A percentile compares a stretch with the other conserved stretches of the same genome.
phyloP scores from a whole-genome alignment of 176 grass and related monocot genomes.

The Hyparrhenia diplandra region DNA sequence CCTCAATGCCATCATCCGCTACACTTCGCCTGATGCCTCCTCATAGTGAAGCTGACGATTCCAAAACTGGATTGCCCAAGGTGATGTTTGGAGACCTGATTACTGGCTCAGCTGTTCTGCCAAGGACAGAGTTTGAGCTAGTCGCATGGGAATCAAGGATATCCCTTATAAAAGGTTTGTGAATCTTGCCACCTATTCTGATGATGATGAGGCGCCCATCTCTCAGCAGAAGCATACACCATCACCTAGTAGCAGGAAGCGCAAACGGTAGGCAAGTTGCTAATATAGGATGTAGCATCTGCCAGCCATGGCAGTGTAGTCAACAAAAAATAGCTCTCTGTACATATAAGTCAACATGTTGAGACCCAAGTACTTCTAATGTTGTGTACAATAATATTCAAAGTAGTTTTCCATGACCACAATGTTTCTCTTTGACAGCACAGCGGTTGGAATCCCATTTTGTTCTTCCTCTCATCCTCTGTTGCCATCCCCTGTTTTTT shows the following conservation, averaged over 20 bases:
- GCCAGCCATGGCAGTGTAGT: neutral
- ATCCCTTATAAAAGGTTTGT: neutral
- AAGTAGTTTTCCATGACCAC: neutral
- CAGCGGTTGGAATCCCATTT: too few relatives aligned
- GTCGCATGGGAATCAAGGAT: slow-evolving; percentile 19
- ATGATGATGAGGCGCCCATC: neutral
- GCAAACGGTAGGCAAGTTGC: neutral
- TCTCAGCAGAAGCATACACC: neutral
- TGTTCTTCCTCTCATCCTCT: too few relatives aligned
- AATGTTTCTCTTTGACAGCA: neutral
- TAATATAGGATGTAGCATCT: neutral
- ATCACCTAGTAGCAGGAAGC: neutral
- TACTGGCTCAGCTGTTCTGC: neutral
- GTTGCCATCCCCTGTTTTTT: too few relatives aligned
- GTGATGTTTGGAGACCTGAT: slow-evolving; percentile 30
- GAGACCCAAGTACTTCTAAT: neutral
- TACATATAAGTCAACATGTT: neutral
- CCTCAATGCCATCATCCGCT: too few relatives aligned
- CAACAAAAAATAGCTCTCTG: neutral
- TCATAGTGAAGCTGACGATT: neutral
- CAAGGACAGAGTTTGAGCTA: slow-evolving; percentile 20
- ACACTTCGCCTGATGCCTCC: slow-evolving; percentile 22
- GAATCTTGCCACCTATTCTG: neutral
- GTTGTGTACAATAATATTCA: neutral
- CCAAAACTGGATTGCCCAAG: neutral